These are phyloP conservation scores for Hymenochaete sp. DNA, from an alignment of 1,284 basidiomycete species.

Conservation along the genomic window DNA sequence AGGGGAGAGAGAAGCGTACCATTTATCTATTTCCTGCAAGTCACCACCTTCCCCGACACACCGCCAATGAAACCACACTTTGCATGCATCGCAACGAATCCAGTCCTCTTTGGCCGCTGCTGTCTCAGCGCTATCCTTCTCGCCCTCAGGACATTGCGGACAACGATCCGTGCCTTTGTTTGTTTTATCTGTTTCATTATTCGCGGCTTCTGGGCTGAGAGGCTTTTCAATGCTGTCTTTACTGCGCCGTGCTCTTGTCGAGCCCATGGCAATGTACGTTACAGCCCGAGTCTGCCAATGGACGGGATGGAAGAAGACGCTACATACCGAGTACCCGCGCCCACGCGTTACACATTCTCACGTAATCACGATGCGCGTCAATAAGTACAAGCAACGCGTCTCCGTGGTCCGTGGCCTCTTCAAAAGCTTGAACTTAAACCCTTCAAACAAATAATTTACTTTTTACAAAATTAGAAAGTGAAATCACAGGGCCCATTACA, in stretches of 20 bases:
- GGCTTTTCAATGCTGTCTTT: slow-evolving; percentile 2
- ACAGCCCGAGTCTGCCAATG: too few species aligned
- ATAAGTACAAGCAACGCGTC: too few species aligned
- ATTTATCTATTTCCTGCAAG: slow-evolving; percentile 52
- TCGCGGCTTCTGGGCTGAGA: slow-evolving; percentile 2
- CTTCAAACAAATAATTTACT: too few species aligned
- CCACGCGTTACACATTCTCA: too few species aligned
- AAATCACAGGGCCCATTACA: too few species aligned
- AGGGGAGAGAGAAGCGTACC: slow-evolving; percentile 29
- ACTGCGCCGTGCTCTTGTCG: slow-evolving; percentile 1
- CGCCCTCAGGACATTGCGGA: slow-evolving; percentile 18
- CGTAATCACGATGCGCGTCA: too few species aligned
- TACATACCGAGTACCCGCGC: too few species aligned
- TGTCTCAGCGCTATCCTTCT: slow-evolving; percentile 3
- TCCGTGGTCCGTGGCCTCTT: too few species aligned
- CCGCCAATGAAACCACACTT: slow-evolving; percentile 75
- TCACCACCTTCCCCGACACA: slow-evolving; percentile 63
- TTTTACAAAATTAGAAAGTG: too few species aligned
- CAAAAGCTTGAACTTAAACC: too few species aligned
- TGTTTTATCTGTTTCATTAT: neutral
- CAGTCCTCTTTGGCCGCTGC: slow-evolving; percentile 16
- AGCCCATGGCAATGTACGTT: too few species aligned
- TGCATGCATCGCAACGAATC: slow-evolving; percentile 57
- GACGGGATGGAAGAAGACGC: too few species aligned
- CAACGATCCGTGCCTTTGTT: slow-evolving; percentile 16